Evolutionary conservation across 371 early-diverging fungal species (phyloP), one percentile per base, ranked within the genome.

Genomic region (Zancudomyces culisetae): DNA sequence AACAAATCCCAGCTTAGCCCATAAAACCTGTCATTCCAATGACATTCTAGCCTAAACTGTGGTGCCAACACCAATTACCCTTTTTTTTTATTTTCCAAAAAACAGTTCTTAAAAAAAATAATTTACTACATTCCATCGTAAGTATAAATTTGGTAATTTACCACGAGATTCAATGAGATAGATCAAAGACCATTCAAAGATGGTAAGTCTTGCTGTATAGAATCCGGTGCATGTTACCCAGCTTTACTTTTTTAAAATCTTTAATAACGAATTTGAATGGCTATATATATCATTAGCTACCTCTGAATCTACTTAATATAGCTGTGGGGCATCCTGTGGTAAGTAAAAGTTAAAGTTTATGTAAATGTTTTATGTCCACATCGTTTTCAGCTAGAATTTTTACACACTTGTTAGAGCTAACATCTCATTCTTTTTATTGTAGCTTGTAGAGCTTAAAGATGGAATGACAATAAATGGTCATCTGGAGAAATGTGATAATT

Each of bases 391-490:
- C 0, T 21, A 15, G 43, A 13, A 8, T 24, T 10, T 21, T 15
- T 15, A 20, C 18, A 24, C 18, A 22, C 8, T 27, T 20, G 27
- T 12, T n/a, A 23, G 13, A 3, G 20, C 47, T 45, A 27, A 42
- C 24, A 8, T 30, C 39, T 43, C 28, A 3, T 49, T 19, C 12
- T 26, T 42, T 30, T 51, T 10, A 12, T 26, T 56, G 39, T 66
- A 77, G 76, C 74, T 87, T 52, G 94, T 98, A n/a, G 98, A 98
- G 68, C 69, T 98, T 57, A 98, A 98, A 65, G 92, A 85, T 67
- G 96, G 97, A 59, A 92, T 93, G 62, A 90, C 95, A 21, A 96
- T 87, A 70, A 97, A 90, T 63, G 98, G 98, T 3, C 91, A 88
- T 70, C 80, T 98, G 63, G 87, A 88, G 53, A 85, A 79, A 64